These are phyloP conservation scores for Clarireedia hainanense DNA, from an alignment of 2,329 filamentous ascomycete species.

Conservation along the genomic window DNA sequence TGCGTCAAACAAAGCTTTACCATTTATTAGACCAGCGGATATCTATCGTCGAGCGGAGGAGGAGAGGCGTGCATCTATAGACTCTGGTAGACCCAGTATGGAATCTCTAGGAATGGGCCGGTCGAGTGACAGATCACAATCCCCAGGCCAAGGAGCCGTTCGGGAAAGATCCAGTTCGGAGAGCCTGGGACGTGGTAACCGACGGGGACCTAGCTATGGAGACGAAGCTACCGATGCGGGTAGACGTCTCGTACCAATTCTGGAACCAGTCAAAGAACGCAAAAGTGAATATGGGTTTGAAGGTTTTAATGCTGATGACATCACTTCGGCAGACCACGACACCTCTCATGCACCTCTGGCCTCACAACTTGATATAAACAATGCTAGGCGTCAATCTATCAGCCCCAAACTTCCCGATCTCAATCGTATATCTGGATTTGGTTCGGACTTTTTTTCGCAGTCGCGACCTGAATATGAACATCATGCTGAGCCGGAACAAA, in stretches of 20 bases:
- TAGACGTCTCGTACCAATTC: constrained; percentile 33
- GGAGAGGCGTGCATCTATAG: constrained; percentile 50
- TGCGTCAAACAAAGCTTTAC: constrained; percentile 40
- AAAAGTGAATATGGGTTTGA: constrained; percentile 53
- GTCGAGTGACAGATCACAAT: constrained; percentile 23
- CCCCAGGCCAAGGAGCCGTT: constrained; percentile 17
- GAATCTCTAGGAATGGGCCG: constrained; percentile 38
- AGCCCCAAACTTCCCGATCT: constrained; percentile 53
- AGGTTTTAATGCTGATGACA: constrained; percentile 26
- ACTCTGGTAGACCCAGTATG: constrained; percentile 48
- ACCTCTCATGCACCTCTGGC: constrained; percentile 9
- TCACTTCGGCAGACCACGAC: constrained; percentile 3
- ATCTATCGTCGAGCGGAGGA: constrained; percentile 68
- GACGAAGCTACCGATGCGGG: constrained; percentile 28
- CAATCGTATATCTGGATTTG: constrained; percentile 52
- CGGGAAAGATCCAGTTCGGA: constrained; percentile 21
- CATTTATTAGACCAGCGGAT: constrained; percentile 67
- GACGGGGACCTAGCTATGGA: constrained; percentile 14
- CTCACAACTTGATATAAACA: constrained; percentile 13
- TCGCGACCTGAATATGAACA: constrained; percentile 12
- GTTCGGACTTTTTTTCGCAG: constrained; percentile 46
- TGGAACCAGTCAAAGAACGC: constrained; percentile 49
- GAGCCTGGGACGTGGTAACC: constrained; percentile 13
- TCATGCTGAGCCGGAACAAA: constrained; percentile 1
- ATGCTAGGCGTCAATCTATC: constrained; percentile 31